Evolutionary conservation across 202 grass and related monocot genomes (phyloP).

Genomic region (Saccharum hybrid): DNA sequence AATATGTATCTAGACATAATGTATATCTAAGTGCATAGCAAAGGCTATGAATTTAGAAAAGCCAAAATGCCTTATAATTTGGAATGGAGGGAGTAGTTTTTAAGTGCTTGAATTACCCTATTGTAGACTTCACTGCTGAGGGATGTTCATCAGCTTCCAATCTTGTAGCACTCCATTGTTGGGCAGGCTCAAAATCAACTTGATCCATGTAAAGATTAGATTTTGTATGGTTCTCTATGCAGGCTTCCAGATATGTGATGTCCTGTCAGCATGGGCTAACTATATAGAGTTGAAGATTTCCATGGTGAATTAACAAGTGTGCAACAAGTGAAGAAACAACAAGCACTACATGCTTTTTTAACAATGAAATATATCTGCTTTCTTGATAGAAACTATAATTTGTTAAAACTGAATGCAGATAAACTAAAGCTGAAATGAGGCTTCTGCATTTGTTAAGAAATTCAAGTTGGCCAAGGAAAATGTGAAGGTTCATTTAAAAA

Average conservation of each 20-base stretch:
- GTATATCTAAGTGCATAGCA: no score
- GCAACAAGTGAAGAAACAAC: conserved; percentile 14
- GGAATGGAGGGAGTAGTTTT: conserved; percentile 2
- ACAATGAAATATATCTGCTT: conserved; percentile 10
- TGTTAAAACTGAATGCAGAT: conserved; percentile 11
- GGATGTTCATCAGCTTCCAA: conserved; percentile 82
- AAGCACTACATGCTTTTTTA: not conserved
- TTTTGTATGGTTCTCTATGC: conserved; percentile 99
- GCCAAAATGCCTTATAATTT: no score
- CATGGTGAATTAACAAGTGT: conserved; percentile 41
- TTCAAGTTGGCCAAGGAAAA: conserved; percentile 17
- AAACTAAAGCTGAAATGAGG: conserved; percentile 17
- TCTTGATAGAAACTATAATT: conserved; percentile 23
- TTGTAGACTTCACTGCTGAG: conserved; percentile 63
- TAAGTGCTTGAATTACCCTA: conserved; percentile 54
- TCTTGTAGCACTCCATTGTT: conserved; percentile 86
- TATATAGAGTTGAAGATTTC: conserved; percentile 49
- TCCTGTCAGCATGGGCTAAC: conserved; percentile 68
- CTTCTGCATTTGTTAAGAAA: conserved; percentile 29
- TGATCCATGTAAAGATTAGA: conserved; percentile 99
- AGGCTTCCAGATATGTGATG: conserved; percentile 92
- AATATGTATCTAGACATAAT: no score
- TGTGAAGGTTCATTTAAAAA: not conserved
- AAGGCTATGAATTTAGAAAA: no score
- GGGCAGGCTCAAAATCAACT: conserved; percentile 96